A percentile compares a stretch with the other conserved stretches of the same genome.
Evolutionary conservation across 2,329 filamentous ascomycete genomes (phyloP).

Genomic region (Pseudohalonectria lignicola): DNA sequence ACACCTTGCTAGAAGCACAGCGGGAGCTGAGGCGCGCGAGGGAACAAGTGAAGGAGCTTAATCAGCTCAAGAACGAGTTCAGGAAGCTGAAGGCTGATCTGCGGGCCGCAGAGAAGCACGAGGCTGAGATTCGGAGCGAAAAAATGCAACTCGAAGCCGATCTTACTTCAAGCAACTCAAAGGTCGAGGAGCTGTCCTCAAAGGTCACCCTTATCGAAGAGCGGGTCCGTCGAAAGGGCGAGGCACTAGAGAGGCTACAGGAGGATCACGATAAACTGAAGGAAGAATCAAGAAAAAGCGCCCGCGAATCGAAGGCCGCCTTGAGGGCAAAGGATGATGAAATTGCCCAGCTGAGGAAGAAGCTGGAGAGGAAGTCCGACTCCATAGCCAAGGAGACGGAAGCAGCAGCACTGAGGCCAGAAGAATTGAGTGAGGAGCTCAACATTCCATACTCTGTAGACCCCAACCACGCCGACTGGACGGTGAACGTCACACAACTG

Average conservation of each 20-base stretch:
- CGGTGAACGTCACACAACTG: constrained; percentile 1
- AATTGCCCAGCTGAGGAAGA: constrained; percentile 43
- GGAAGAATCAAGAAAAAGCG: constrained; percentile 38
- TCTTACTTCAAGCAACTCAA: constrained; percentile 12
- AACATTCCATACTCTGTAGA: neutral
- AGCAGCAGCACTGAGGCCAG: no score
- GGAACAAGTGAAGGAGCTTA: constrained; percentile 40
- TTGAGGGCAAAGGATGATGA: constrained; percentile 45
- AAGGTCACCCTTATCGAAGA: constrained; percentile 19
- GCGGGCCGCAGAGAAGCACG: constrained; percentile 32
- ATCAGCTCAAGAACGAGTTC: constrained; percentile 40
- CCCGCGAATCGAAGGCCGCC: constrained; percentile 44
- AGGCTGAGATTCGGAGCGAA: constrained; percentile 23
- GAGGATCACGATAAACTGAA: constrained; percentile 38
- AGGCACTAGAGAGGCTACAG: constrained; percentile 38
- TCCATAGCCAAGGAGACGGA: neutral
- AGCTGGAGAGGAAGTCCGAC: neutral
- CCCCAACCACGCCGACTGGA: constrained; percentile 1
- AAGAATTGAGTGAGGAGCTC: constrained; percentile 1
- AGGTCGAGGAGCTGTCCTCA: constrained; percentile 16
- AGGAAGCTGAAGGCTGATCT: constrained; percentile 39
- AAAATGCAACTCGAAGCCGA: constrained; percentile 20
- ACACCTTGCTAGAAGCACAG: constrained; percentile 39
- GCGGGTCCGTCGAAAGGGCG: constrained; percentile 26
- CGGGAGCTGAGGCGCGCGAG: constrained; percentile 43